Conservation (phyloP, 257 asterid species). For the Solanum virginianum region DNA sequence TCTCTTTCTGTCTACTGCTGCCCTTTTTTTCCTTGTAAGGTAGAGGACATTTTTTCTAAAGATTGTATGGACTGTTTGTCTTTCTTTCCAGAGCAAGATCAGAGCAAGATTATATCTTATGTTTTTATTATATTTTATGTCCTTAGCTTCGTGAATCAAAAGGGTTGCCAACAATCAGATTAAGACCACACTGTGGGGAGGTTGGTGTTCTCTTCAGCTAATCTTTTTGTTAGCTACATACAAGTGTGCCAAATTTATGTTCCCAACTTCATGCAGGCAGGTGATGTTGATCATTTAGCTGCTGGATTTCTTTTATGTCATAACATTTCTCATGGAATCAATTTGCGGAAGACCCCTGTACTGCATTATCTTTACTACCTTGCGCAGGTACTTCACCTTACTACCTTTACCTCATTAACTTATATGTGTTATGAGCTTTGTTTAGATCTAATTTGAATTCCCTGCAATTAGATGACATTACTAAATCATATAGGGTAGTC, state of each 20-base stretch:
- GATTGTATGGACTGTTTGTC: not conserved
- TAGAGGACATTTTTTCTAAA: not conserved
- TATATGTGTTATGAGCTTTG: not conserved
- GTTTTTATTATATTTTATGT: not conserved
- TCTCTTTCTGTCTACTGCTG: not conserved
- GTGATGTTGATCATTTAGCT: constrained; percentile 94
- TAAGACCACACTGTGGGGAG: constrained; percentile 99
- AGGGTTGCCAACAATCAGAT: constrained; percentile 75
- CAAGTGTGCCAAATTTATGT: not conserved
- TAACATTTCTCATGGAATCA: constrained; percentile 88
- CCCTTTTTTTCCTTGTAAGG: not conserved
- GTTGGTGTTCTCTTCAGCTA: constrained; percentile 33
- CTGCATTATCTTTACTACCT: constrained; percentile 88
- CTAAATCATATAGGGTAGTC: not conserved
- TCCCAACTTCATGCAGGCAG: constrained; percentile 52
- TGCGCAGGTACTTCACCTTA: constrained; percentile 61
- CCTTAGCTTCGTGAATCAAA: constrained; percentile 89
- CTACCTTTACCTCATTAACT: not conserved
- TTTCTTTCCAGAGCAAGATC: not conserved
- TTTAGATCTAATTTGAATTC: not conserved
- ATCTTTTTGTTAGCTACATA: not conserved
- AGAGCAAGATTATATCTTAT: not conserved
- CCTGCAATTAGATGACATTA: not conserved
- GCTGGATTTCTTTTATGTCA: constrained; percentile 90
- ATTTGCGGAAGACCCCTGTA: constrained; percentile 82